A percentile compares a stretch with the other conserved stretches of the same genome.
phyloP scores from a whole-genome alignment of 106 monocot species.

The Triglochin maritima region DNA sequence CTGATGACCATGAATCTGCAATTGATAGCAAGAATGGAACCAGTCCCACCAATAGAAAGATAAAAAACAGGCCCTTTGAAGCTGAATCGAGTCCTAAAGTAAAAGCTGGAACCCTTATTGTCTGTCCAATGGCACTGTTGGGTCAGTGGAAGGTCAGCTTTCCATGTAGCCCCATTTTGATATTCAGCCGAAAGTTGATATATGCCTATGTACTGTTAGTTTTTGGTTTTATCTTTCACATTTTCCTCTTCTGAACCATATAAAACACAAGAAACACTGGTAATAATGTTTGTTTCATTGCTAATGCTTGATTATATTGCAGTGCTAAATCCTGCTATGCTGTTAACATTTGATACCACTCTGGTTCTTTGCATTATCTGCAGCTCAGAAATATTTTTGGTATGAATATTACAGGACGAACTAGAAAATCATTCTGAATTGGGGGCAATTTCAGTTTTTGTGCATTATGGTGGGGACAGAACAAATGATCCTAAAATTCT shows the following conservation, averaged over 20 bases:
- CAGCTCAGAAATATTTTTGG: neutral
- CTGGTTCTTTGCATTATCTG: no score
- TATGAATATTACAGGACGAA: conserved; percentile 47
- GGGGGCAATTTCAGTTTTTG: conserved; percentile 66
- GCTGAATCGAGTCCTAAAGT: conserved; percentile 5
- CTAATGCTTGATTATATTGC: no score
- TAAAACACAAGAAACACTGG: no score
- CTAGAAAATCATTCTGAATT: conserved; percentile 56
- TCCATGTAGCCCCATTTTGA: no score
- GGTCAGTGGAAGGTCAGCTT: conserved; percentile 88
- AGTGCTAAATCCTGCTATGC: no score
- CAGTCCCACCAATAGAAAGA: neutral
- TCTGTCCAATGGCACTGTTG: conserved; percentile 90
- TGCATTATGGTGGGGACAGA: conserved; percentile 77
- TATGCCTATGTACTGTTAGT: neutral
- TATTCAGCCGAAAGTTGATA: neutral
- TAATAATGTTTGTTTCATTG: no score
- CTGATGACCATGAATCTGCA: conserved; percentile 14
- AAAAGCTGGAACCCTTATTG: conserved; percentile 80
- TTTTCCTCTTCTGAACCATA: no score
- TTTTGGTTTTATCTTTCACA: no score
- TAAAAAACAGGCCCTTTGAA: neutral
- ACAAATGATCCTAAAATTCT: conserved; percentile 41
- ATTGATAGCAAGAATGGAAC: neutral
- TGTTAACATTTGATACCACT: no score